Evolutionary conservation across 164 flowering plant species (phyloP), one percentile per base, ranked within the genome.

Genomic region (Vitis cinerea): DNA sequence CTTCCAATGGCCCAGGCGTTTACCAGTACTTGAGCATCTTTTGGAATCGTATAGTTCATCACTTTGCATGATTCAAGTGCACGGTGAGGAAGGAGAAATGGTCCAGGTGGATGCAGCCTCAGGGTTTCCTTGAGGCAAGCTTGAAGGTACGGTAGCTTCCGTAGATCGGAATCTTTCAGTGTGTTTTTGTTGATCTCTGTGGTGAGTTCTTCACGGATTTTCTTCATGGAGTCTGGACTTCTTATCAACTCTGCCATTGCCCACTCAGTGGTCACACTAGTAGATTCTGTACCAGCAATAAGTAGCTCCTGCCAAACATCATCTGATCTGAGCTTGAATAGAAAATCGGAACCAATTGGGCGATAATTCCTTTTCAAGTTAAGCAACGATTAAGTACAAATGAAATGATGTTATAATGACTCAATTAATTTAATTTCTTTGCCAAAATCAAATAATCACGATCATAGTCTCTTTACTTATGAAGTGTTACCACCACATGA

Each of bases 91-190:
- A 75, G 59, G 10, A 75, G 71, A 23, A 79, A 69, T 0, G 82
- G 82, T 14, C 66, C 77, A 1, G 77, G 74, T 0, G 79, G 82
- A 53, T 75, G 79, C 48, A 79, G 47, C 17, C 82, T 69, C 56
- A 79, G 59, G 50, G 76, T 64, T 50, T 79, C 79, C 55, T 73
- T 75, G 8, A 64, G 12, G 17, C 81, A 71, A 5, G 78, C 76
- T 19, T 75, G 68, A 2, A 78, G 66, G 63, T 72, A 78, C 10
- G 67, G 65, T 17, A 78, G 66, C 0, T 57, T 44, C 11, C 65
- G 31, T 5, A 75, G 51, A 16, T 75, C 23, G 1, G 72, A 59
- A n/a, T 75, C 76, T 30, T 17, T 68, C 2, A 78, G 48, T 0
- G 31, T 0, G 3, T 13, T 15, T 13, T 27, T 2, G 4, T 50